Evolutionary conservation across 208 protist genomes (phyloP), one percentile per base, ranked within the genome.

Genomic region (Trypanosoma theileri): DNA sequence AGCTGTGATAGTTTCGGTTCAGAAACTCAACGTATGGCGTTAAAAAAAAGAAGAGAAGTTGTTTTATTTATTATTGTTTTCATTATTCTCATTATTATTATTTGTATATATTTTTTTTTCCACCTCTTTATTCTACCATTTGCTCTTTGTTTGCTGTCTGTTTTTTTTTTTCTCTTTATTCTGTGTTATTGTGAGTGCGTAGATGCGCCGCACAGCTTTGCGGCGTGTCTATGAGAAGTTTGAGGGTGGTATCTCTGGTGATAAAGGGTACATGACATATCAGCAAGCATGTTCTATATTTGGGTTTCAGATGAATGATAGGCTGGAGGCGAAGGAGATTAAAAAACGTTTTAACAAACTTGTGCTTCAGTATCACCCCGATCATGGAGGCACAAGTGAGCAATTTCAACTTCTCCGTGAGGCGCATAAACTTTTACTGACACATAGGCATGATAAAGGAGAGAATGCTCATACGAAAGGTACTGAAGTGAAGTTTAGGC

Each of bases 221-320:
- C 51, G 71, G 14, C 46, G 57, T 17, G 57, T 73, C 6, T 77
- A 80, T 50, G 69, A 80, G 58, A 51, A 75, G 54, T 76, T 76
- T 57, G 73, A 91, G 31, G 89, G 80, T 11, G 73, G 75, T 54
- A 59, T 95, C 17, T 71, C 86, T 9, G 86, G 86, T 51, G 86
- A 96, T 69, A 89, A 91, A 60, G 90, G 90, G 9, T 81, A 83
- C 70, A 92, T 93, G 84, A 92, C 91, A 13, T 78, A 92, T 42
- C 84, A 93, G 62, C 88, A 93, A 68, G 88, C 91, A 26, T 93
- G 86, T 66, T 86, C 83, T 56, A 91, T 96, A 54, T 96, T 96
- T 71, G 91, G 91, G 19, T 94, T 93, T 72, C 79, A 93, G 59
- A 76, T 94, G 58, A 82, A 86, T 62, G 84, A 93, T 40, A 71